These are phyloP conservation scores for Panicum virgatum DNA, from an alignment of 202 grass and related monocot species.

Conservation along the genomic window DNA sequence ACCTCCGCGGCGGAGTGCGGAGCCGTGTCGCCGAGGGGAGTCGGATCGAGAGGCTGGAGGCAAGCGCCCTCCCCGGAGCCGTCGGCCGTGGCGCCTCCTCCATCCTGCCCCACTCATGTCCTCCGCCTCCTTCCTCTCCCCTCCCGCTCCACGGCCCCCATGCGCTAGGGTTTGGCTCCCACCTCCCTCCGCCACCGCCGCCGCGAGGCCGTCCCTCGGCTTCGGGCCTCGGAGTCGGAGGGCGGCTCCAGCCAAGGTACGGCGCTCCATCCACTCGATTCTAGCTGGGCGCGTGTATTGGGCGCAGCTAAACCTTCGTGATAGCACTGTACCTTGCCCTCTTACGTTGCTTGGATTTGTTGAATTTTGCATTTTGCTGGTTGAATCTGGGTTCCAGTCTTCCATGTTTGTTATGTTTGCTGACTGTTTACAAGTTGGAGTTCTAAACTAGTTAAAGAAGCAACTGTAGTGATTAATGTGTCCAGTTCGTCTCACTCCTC, in stretches of 20 bases:
- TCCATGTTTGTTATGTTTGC: not conserved
- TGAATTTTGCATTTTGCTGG: not conserved
- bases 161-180: constrained; percentile 9
- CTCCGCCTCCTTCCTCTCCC: constrained; percentile 42
- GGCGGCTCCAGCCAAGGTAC: constrained; percentile 38
- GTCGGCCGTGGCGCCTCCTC: not conserved
- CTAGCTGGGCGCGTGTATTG: not conserved
- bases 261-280: not conserved
- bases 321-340: not conserved
- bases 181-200: not conserved
- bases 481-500: not conserved
- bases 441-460: not conserved
- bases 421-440: not conserved
- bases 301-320: not conserved
- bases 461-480: not conserved
- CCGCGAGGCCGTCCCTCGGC: constrained; percentile 18
- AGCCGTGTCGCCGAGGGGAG: not conserved
- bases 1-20: not conserved
- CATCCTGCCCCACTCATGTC: constrained; percentile 28
- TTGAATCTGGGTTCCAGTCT: constrained; percentile 24
- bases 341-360: not conserved
- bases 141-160: constrained; percentile 8
- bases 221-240: not conserved
- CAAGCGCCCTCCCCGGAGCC: not conserved
- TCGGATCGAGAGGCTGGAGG: not conserved